Evolutionary conservation across 1,139 yeast genomes (phyloP), one percentile per base, ranked within the genome.

Genomic region (Lodderomyces jiufengensis): DNA sequence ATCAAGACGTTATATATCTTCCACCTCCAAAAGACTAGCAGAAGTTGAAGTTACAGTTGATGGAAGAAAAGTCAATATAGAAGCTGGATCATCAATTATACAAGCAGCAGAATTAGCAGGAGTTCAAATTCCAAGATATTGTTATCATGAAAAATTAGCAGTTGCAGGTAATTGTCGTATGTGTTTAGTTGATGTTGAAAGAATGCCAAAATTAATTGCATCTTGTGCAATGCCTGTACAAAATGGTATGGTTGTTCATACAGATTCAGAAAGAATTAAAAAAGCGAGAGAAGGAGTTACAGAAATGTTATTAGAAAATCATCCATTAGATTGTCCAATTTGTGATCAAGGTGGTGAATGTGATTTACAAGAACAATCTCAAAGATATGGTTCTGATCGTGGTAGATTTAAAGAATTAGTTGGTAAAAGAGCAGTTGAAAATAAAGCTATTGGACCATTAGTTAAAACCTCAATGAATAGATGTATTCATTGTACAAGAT

Each of bases 261-360:
- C 95, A 37, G 78, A 81, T 57, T 69, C 84, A 25, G 94, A 84
- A 50, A 78, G 88, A 57, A 86, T 85, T 48, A 80, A 78, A 59
- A 80, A 83, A 63, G 88, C 94, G 29, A 76, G 95, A 58, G 95
- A 86, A 62, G 94, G 94, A 54, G 95, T 86, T 49, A 85, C 95
- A 34, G 95, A 86, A 63, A 83, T 86, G 81, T 66, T 86, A 48
- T 73, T 86, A 49, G 88, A 86, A 52, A 86, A 86, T 70, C 95
- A 86, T 67, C 95, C 95, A 24, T 73, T 86, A 57, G 95, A 86
- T 65, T 86, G 95, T 66, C 95, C 95, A 27, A 84, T 86, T 38
- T 86, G 95, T 64, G 95, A 86, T 63, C 95, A 86, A 65, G 95
- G 95, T 65, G 95, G 95, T 49, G 95, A 86, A 60, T 86, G 95